Evolutionary conservation across 306 rosid genomes (phyloP).

Genomic region (Gastrolobium villosum): DNA sequence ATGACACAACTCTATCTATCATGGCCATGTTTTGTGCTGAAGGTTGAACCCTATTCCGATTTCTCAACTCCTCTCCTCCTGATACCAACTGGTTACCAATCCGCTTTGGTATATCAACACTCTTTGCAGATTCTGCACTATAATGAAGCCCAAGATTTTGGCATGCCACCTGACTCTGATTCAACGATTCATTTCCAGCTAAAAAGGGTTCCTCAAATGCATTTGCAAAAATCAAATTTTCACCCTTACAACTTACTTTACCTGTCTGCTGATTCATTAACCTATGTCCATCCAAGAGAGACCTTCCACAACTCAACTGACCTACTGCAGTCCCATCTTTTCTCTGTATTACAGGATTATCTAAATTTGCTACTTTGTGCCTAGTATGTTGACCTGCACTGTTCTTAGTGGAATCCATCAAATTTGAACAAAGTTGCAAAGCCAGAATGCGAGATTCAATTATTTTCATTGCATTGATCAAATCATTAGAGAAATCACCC

Average conservation of each 20-base stretch:
- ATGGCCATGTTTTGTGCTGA: slow-evolving; percentile 28
- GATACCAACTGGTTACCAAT: background rate
- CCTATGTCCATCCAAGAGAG: slow-evolving; percentile 41
- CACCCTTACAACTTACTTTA: slow-evolving; percentile 37
- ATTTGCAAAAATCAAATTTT: slow-evolving; percentile 36
- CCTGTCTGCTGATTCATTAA: slow-evolving; percentile 34
- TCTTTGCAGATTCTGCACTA: slow-evolving; percentile 31
- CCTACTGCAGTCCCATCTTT: slow-evolving; percentile 26
- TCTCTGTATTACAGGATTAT: slow-evolving; percentile 4
- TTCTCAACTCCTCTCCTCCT: slow-evolving; percentile 41
- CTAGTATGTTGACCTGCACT: slow-evolving; percentile 34
- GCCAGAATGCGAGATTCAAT: slow-evolving; percentile 73
- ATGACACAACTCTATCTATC: slow-evolving; percentile 48
- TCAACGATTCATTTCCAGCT: slow-evolving; percentile 22
- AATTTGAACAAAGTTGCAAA: slow-evolving; percentile 56
- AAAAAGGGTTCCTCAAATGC: slow-evolving; percentile 32
- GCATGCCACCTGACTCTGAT: slow-evolving; percentile 42
- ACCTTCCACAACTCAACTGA: slow-evolving; percentile 3
- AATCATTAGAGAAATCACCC: slow-evolving; percentile 56
- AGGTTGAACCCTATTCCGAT: slow-evolving; percentile 19
- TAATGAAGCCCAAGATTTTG: slow-evolving; percentile 14
- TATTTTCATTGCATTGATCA: slow-evolving; percentile 59
- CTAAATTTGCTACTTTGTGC: slow-evolving; percentile 17
- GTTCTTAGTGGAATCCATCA: slow-evolving; percentile 30
- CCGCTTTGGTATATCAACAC: background rate